Evolutionary conservation across 495 filamentous ascomycete species (phyloP), one percentile per base, ranked within the genome.

Genomic region (Penicillium soppii): DNA sequence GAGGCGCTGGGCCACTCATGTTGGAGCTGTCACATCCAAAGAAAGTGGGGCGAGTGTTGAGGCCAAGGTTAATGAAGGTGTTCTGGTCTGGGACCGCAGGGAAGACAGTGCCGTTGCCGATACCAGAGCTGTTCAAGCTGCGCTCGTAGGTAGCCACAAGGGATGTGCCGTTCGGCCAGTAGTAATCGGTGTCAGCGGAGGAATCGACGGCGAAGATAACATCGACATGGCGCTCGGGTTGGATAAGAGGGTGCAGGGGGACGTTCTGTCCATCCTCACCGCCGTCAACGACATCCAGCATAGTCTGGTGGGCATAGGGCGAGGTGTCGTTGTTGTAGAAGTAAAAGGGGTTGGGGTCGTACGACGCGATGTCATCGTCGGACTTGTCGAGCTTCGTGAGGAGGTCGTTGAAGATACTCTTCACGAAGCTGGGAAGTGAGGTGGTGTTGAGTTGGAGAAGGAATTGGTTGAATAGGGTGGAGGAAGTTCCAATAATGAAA

Each of bases 181-280:
- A 76, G 53, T 74, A 75, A 9, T 69, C 65, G 0, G 87, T 92
- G 68, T 97, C 92, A 26, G 90, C 91, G 7, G 86, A 90, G 38
- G 82, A 84, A 69, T 97, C 92, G 54, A 95, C 73, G 19, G 92
- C 92, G 65, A 97, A 95, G 65, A 97, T 91, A 20, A 96, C 87
- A 65, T 97, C 94, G 43, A 97, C 85, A 35, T 78, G 55, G 21
- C 92, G 88, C 23, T 67, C 26, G 0, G 90, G 89, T 58, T 96
- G 90, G 60, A 96, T 88, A 5, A 92, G 78, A 0, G 94, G 94
- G 55, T 91, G 80, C 2, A 96, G 76, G 0, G 92, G 92, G 42
- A 96, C 83, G 66, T 96, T 96, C 62, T 97, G 89, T 16, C 82
- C 61, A 62, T 96, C 92, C 62, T 88, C 79, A 36, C 92, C 92